These are phyloP conservation scores for Quercus ilex DNA, from an alignment of 306 rosid species.

Conservation along the genomic window DNA sequence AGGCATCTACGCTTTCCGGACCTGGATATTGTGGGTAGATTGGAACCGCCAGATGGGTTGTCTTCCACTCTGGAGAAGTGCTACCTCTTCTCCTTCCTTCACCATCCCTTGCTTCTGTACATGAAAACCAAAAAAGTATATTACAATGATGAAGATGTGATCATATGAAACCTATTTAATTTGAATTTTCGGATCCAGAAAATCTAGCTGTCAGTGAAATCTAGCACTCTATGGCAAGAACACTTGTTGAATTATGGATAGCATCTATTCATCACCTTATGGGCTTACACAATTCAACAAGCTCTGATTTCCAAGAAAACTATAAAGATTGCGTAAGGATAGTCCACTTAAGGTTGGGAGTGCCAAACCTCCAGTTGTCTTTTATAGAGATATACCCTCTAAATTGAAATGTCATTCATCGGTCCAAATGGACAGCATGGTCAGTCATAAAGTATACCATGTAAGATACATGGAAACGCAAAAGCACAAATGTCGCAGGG, in stretches of 20 bases:
- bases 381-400: too few species aligned
- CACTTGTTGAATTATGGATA: neutral
- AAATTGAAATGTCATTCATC: neutral
- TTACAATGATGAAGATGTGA: conserved; percentile 1
- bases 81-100: conserved; percentile 94
- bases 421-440: neutral
- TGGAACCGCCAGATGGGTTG: conserved; percentile 99
- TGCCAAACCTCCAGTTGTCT: neutral
- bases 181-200: neutral
- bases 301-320: neutral
- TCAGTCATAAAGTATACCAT: neutral
- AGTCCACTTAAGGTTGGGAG: neutral
- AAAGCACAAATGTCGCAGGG: neutral
- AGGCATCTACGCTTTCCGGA: conserved; percentile 55
- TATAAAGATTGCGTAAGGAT: neutral
- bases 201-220: neutral
- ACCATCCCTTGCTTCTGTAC: conserved; percentile 91
- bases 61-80: conserved; percentile 93
- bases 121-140: conserved; percentile 1
- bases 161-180: too few species aligned
- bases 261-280: neutral
- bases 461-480: neutral
- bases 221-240: too few species aligned
- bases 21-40: conserved; percentile 95
- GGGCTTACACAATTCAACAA: neutral